Percentiles rank a stretch among this genome's conserved stretches.
These are phyloP conservation scores for Verticillium dahliae DNA, from an alignment of 2,329 filamentous ascomycete genomes.

Conservation along the genomic window DNA sequence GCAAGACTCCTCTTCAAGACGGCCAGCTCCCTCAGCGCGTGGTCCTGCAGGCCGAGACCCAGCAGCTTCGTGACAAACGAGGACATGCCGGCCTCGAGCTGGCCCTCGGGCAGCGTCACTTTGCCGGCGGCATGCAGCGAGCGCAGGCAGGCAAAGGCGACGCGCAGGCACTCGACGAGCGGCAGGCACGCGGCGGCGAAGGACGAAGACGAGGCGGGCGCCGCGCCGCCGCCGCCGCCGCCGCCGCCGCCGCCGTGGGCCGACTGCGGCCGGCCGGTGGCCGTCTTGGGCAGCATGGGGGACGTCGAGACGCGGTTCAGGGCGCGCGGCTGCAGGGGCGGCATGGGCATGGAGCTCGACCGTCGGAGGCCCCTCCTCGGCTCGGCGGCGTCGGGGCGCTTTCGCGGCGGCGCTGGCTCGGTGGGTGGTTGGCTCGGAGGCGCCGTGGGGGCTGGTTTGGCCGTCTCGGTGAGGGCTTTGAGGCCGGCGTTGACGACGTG, in stretches of 20 bases:
- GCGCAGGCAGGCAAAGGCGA: conserved; percentile 60
- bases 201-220: conserved; percentile 17
- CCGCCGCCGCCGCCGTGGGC: not conserved
- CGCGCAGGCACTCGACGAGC: conserved; percentile 61
- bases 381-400: not conserved
- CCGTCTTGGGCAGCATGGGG: conserved; percentile 25
- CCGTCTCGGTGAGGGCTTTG: conserved; percentile 61
- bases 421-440: not conserved
- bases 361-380: conserved; percentile 34
- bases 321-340: conserved; percentile 54
- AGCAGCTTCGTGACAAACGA: conserved; percentile 62
- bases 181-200: conserved; percentile 38
- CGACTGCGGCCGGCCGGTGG: conserved; percentile 2
- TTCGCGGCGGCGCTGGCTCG: not conserved
- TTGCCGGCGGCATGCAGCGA: conserved; percentile 47
- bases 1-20: conserved; percentile 60
- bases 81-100: conserved; percentile 69
- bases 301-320: conserved; percentile 55
- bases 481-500: conserved; percentile 66
- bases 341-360: conserved; percentile 52
- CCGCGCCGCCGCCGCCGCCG: not conserved
- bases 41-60: conserved; percentile 55
- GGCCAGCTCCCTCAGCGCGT: conserved; percentile 62
- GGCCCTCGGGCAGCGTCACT: conserved; percentile 52
- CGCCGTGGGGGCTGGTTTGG: conserved; percentile 37